Evolutionary conservation across 1,284 basidiomycete species (phyloP).

Genomic region (Mycena citricolor): DNA sequence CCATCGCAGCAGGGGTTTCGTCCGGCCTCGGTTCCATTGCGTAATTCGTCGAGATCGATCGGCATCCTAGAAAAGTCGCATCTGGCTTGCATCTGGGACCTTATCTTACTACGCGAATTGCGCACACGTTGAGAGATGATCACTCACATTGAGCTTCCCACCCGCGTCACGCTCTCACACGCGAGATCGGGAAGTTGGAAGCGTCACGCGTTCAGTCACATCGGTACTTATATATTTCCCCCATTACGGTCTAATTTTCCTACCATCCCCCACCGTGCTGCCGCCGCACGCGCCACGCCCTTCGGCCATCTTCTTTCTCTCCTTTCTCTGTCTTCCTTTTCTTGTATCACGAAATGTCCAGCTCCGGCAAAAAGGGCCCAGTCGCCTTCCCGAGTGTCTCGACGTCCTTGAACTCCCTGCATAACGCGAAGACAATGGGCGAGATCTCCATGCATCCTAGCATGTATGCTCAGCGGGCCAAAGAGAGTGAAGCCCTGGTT

Average conservation of each 20-base stretch:
- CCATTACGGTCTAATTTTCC: constrained; percentile 13
- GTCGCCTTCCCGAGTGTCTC: constrained; percentile 71
- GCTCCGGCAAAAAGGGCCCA: constrained; percentile 43
- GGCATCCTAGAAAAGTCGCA: too few relatives aligned
- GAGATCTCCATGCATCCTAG: constrained; percentile 62
- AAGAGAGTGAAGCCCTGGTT: constrained; percentile 75
- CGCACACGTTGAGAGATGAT: too few relatives aligned
- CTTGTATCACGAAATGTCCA: constrained; percentile 29
- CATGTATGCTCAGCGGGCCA: constrained; percentile 64
- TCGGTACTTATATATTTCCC: constrained; percentile 13
- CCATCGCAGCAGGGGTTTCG: too few relatives aligned
- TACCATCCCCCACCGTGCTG: constrained; percentile 14
- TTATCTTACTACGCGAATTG: too few relatives aligned
- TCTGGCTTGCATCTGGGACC: too few relatives aligned
- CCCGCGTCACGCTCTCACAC: too few relatives aligned
- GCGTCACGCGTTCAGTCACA: constrained; percentile 3
- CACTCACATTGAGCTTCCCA: too few relatives aligned
- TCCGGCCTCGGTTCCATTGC: too few relatives aligned
- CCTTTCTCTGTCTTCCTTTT: constrained; percentile 17
- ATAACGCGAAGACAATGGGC: constrained; percentile 66
- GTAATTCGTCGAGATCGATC: too few relatives aligned
- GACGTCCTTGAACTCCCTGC: constrained; percentile 61
- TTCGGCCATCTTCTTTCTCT: constrained; percentile 8
- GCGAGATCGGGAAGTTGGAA: too few relatives aligned
- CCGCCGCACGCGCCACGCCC: constrained; percentile 13